These are phyloP conservation scores for Saccharomyces hybrid DNA, from an alignment of 1,139 yeast species.

Conservation along the genomic window DNA sequence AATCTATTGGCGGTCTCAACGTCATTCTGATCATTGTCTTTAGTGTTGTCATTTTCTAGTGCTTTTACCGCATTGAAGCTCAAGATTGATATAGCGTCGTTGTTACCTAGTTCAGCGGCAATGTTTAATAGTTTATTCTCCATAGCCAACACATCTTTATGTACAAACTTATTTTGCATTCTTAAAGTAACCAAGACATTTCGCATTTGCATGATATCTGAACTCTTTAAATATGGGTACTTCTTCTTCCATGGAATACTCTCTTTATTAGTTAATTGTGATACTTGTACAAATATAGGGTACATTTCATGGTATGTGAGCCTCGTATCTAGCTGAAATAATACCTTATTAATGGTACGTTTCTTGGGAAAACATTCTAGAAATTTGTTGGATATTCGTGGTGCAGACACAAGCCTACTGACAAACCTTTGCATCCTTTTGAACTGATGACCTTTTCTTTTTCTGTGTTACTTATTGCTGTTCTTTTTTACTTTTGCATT, in stretches of 20 bases:
- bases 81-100: conserved; percentile 68
- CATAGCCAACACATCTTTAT: conserved; percentile 46
- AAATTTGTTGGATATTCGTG: conserved; percentile 21
- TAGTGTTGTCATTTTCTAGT: conserved; percentile 17
- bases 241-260: conserved; percentile 30
- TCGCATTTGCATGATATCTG: conserved; percentile 61
- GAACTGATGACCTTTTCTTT: not conserved
- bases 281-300: conserved; percentile 35
- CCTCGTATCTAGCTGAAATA: conserved; percentile 59
- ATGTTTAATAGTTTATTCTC: conserved; percentile 68
- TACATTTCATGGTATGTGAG: conserved; percentile 46
- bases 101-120: conserved; percentile 77
- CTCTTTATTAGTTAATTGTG: not conserved
- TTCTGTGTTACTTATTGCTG: too few relatives aligned
- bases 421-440: not conserved
- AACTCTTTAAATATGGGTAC: conserved; percentile 30
- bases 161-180: conserved; percentile 49
- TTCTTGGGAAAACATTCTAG: conserved; percentile 50
- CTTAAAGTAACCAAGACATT: conserved; percentile 57
- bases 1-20: conserved; percentile 53
- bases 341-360: conserved; percentile 46
- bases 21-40: conserved; percentile 40
- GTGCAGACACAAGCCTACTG: not conserved
- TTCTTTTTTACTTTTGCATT: not conserved
- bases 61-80: conserved; percentile 40